Base-by-base conservation (phyloP, 2,329 filamentous ascomycete genomes). In the Orbilia oligospora region DNA sequence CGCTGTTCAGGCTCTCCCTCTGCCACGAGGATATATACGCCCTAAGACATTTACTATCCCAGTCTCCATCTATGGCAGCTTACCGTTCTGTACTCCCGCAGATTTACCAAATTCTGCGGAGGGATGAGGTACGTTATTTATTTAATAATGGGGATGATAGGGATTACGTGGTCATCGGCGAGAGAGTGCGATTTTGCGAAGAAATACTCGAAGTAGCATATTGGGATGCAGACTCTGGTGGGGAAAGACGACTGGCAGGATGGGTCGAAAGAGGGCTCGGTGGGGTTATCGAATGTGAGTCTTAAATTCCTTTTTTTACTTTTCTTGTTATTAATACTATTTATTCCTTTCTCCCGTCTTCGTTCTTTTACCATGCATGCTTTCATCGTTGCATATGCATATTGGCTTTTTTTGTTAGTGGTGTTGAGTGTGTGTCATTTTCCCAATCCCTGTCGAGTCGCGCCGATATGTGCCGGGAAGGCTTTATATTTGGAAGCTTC, bases 171-270 rank as follows among this genome's bases (percentile, higher is more conserved):
- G 53, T 30, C 20, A 51, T 68, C 12, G 48, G 33, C 1, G 68
- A 78, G 27, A 10, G 64, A 41, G 53, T 78, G 4, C 61, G 46
- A 9, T 72, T 72, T 24, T 78, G 75, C 36, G 63, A 78, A 22
- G 68, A 68, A 22, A 56, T 78, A n/a, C 48, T 78, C 16, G 75
- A 78, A 10, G 30, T 78, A 4, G 75, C 75, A 2, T 78, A 78
- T 51, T 78, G 75, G 75, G 68, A 78, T 65, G 75, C 55, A 12
- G 75, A 78, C 51, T 51, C 68, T 20, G 75, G 75, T 8, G 73
- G 73, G n/a, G 55, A 71, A 33, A 49, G 44, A 18, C n/a, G 75
- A 36, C 44, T 78, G 3, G 63, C 75, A 18, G 68, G 68, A 33
- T 78, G 75, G 75, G 75, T 78, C 16, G 75, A 78, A 18, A 58